These are phyloP conservation scores for Globisporangium takayamanum DNA, from an alignment of 352 stramenopile species.

Conservation along the genomic window DNA sequence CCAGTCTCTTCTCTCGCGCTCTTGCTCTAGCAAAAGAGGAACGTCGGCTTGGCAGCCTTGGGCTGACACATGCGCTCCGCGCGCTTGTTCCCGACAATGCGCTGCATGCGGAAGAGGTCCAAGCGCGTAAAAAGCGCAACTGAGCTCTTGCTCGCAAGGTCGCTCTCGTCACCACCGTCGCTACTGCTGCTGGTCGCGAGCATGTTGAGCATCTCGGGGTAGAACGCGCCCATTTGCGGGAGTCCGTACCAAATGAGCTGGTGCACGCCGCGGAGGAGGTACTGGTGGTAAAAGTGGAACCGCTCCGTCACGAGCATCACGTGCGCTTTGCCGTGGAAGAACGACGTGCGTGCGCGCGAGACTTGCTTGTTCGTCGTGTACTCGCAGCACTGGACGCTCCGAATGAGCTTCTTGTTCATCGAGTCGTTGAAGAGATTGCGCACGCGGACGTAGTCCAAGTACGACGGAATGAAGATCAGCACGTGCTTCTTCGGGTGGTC, in stretches of 20 bases:
- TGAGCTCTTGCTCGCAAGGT: slow-evolving; percentile 35
- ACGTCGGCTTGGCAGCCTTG: slow-evolving; percentile 59
- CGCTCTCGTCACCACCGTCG: slow-evolving; percentile 15
- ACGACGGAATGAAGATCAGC: slow-evolving; percentile 77
- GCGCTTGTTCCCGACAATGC: slow-evolving; percentile 64
- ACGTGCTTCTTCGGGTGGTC: slow-evolving; percentile 63
- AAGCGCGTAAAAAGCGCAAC: slow-evolving; percentile 59
- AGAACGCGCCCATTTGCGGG: slow-evolving; percentile 62
- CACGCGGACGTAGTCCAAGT: slow-evolving; percentile 85
- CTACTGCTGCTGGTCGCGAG: slow-evolving; percentile 15
- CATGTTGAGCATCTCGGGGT: slow-evolving; percentile 78
- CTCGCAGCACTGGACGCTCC: slow-evolving; percentile 62
- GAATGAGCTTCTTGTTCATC: slow-evolving; percentile 72
- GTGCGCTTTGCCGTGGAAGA: slow-evolving; percentile 72
- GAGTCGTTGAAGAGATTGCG: slow-evolving; percentile 73
- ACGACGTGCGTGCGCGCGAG: slow-evolving; percentile 58
- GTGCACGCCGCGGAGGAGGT: slow-evolving; percentile 67
- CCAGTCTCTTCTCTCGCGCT: background rate
- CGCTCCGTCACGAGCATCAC: slow-evolving; percentile 80
- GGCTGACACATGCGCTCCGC: slow-evolving; percentile 64
- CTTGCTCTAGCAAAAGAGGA: slow-evolving; percentile 57
- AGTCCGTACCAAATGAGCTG: slow-evolving; percentile 77
- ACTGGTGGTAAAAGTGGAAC: slow-evolving; percentile 86
- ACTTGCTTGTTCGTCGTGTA: slow-evolving; percentile 66
- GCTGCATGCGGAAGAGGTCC: slow-evolving; percentile 61